Base-by-base conservation (phyloP, 257 asterid species). In the Ligustrum vulgare region DNA sequence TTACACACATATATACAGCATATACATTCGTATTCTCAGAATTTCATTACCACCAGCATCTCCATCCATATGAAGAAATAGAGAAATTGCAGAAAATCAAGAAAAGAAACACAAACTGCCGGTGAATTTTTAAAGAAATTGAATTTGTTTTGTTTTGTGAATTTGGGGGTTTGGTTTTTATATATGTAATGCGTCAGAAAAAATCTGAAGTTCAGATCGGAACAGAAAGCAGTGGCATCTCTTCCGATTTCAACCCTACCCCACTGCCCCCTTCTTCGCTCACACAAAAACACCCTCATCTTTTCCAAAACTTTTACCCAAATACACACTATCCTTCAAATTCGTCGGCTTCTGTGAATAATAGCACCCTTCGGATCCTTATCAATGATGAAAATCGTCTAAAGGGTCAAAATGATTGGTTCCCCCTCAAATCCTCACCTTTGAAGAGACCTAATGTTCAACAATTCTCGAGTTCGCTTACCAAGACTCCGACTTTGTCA, bases 201-300 rank as follows among this genome's bases (percentile, higher is more conserved):
- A 93, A 91, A 91, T 93, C 97, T 39, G 97, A 93, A 85, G 85
- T 87, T 82, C 98, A 93, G 90, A 91, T 91, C 97, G 97, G 98
- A 90, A 91, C 90, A 86, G 98, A 93, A 90, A 93, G 98, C 97
- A 86, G 87, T 63, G 87, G 98, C 97, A 39, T 93, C 93, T 91
- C 98, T 93, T 93, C 97, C 96, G 98, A 93, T 94, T 94, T 91
- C 92, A 88, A 89, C 86, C 93, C 96, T 0, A 88, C 89, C 64
- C 91, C 96, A n/a, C 90, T 89, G 51, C 85, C 84, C 47, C 65
- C 84, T 47, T 84, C 97, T 64, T 80, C 91, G 13, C 86, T 87
- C 16, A 86, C 88, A 75, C 89, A 91, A 68, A 90, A 88, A 34
- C 92, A 87, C 80, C 88, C 88, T 20, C 84, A 80, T 15, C 18